These are phyloP conservation scores for Colletotrichum chlorophyti DNA, from an alignment of 2,329 filamentous ascomycete genomes.

Conservation along the genomic window DNA sequence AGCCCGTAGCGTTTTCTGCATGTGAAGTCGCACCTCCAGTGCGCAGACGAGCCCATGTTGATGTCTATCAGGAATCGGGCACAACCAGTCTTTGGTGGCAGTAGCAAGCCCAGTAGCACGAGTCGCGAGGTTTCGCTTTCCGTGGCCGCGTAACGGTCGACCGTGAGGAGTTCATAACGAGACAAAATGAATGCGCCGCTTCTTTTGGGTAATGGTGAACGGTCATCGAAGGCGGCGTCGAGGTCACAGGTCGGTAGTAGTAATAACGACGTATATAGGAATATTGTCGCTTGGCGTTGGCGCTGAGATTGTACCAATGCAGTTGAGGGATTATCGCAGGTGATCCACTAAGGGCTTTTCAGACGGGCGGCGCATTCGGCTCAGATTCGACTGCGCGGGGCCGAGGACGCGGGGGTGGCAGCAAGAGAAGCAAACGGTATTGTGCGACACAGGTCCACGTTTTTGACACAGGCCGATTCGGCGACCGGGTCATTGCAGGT, in stretches of 20 bases:
- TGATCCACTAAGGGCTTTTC: slow-evolving; percentile 10
- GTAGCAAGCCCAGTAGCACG: no score
- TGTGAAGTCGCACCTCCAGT: no score
- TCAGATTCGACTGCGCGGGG: background rate
- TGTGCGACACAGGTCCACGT: background rate
- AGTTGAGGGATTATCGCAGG: slow-evolving; percentile 9
- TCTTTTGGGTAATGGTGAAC: no score
- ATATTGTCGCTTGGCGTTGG: background rate
- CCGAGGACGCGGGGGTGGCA: background rate
- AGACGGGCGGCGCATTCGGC: slow-evolving; percentile 9
- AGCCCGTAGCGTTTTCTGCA: no score
- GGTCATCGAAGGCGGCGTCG: background rate
- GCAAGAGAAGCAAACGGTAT: background rate
- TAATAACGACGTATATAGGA: background rate
- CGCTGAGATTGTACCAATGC: background rate
- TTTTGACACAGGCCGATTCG: background rate
- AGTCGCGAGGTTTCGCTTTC: no score
- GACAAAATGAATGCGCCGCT: no score
- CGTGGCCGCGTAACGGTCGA: no score
- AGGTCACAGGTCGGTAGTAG: background rate
- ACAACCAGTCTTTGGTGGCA: no score
- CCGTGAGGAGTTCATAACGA: no score
- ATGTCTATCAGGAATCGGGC: no score
- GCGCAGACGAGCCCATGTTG: no score
- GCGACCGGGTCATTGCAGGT: background rate